phyloP scores from a whole-genome alignment of 2,329 filamentous ascomycete genomes.

The Pseudopyricularia cyperi region DNA sequence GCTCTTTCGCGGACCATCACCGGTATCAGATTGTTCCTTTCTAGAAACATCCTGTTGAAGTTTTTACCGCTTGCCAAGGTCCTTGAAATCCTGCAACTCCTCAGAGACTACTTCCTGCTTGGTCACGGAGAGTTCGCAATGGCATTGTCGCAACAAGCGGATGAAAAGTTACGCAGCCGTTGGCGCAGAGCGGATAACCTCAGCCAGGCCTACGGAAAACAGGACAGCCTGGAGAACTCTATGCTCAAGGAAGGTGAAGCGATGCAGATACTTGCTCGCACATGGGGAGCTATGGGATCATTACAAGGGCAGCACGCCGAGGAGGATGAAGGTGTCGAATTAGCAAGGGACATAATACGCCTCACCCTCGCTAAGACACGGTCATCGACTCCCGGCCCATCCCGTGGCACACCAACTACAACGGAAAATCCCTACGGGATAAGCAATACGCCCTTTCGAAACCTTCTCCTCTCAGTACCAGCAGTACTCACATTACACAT shows the following conservation, averaged over 20 bases:
- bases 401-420: constrained; percentile 15
- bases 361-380: constrained; percentile 46
- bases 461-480: constrained; percentile 69
- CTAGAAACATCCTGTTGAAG: constrained; percentile 70
- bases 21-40: constrained; percentile 67
- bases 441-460: constrained; percentile 53
- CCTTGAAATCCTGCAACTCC: constrained; percentile 59
- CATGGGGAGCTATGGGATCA: constrained; percentile 69
- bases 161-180: constrained; percentile 62
- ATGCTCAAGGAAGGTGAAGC: constrained; percentile 81
- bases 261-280: constrained; percentile 58
- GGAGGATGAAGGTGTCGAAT: constrained; percentile 72
- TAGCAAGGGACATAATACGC: constrained; percentile 64
- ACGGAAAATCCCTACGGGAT: constrained; percentile 17
- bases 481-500: constrained; percentile 60
- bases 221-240: constrained; percentile 47
- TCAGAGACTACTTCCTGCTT: constrained; percentile 79
- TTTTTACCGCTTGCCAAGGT: constrained; percentile 69
- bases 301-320: constrained; percentile 57
- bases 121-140: constrained; percentile 85
- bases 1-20: constrained; percentile 60
- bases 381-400: constrained; percentile 18
- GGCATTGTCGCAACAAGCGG: constrained; percentile 72
- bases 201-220: constrained; percentile 42
- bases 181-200: constrained; percentile 52